Conservation (phyloP, 2,329 filamentous ascomycete genomes). For the Huntiella moniliformis region DNA sequence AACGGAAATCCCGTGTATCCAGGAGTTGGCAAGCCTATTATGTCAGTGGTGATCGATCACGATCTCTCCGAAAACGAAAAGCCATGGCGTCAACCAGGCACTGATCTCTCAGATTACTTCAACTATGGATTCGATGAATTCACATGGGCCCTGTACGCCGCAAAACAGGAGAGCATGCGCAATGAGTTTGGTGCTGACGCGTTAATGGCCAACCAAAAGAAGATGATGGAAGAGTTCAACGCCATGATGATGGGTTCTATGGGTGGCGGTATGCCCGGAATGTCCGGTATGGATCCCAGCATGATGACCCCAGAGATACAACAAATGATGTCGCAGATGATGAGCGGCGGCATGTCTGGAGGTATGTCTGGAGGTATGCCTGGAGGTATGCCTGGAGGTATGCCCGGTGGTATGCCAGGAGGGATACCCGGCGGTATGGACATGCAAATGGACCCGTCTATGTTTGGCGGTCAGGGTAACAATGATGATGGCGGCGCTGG, state of each 20-base stretch:
- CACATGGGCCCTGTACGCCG: conserved; percentile 85
- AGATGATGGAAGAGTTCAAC: conserved; percentile 55
- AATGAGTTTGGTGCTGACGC: conserved; percentile 54
- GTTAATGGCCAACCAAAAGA: conserved; percentile 50
- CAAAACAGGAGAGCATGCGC: conserved; percentile 66
- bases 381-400: conserved; percentile 33
- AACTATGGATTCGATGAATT: conserved; percentile 99
- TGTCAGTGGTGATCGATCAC: conserved; percentile 53
- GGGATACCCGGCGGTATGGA: conserved; percentile 44
- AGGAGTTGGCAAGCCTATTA: conserved; percentile 61
- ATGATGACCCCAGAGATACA: conserved; percentile 45
- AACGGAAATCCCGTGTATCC: conserved; percentile 67
- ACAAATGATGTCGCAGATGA: conserved; percentile 52
- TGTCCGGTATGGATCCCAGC: conserved; percentile 29
- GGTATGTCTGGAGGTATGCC: conserved; percentile 1
- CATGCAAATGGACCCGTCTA: conserved; percentile 44
- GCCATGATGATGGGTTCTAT: conserved; percentile 44
- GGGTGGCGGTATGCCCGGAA: conserved; percentile 24
- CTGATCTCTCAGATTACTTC: conserved; percentile 92
- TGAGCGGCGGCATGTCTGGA: conserved; percentile 18
- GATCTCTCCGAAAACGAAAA: conserved; percentile 67
- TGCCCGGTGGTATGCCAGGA: conserved; percentile 14
- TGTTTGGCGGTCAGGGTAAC: conserved; percentile 31
- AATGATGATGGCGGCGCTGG: conserved; percentile 16
- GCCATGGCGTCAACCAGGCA: conserved; percentile 86